Evolutionary conservation across 768 basidiomycete genomes (phyloP).

Genomic region (Imleria badia): DNA sequence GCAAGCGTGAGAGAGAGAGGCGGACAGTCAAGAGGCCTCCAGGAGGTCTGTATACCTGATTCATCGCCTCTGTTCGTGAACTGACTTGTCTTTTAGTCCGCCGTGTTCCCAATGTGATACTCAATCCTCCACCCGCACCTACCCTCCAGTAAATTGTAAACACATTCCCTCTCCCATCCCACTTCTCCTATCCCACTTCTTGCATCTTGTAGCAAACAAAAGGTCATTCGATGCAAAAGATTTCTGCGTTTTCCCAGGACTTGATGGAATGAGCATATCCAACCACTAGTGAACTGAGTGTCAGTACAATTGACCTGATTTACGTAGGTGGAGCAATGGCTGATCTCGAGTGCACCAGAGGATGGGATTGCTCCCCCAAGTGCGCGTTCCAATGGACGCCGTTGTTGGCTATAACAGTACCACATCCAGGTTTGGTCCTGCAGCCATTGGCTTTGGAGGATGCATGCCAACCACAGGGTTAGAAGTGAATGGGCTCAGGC

Average conservation of each 20-base stretch:
- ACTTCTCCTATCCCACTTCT: too few species aligned
- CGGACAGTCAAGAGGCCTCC: conserved; percentile 74
- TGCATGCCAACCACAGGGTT: conserved; percentile 16
- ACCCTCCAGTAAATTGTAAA: conserved; percentile 68
- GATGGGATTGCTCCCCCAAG: conserved; percentile 23
- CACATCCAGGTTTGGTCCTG: conserved; percentile 17
- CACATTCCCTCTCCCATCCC: conserved; percentile 48
- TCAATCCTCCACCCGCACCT: conserved; percentile 53
- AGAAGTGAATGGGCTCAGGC: conserved; percentile 21
- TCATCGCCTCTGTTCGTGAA: not conserved
- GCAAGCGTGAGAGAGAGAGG: conserved; percentile 83
- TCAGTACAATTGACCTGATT: conserved; percentile 1
- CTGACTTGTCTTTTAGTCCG: conserved; percentile 40
- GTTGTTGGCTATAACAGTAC: conserved; percentile 14
- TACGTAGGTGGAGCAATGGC: conserved; percentile 45
- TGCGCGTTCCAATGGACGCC: conserved; percentile 20
- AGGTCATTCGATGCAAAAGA: conserved; percentile 17
- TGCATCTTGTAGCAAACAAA: conserved; percentile 23
- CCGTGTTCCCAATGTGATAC: conserved; percentile 56
- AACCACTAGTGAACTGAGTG: conserved; percentile 1
- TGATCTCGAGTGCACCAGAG: conserved; percentile 51
- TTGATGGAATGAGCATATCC: conserved; percentile 22
- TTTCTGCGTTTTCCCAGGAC: conserved; percentile 15
- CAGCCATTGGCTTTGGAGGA: conserved; percentile 18
- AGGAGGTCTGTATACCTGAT: conserved; percentile 49